Evolutionary conservation across 1,139 yeast species (phyloP), one percentile per base, ranked within the genome.

Genomic region (Eremothecium sinecaudum): DNA sequence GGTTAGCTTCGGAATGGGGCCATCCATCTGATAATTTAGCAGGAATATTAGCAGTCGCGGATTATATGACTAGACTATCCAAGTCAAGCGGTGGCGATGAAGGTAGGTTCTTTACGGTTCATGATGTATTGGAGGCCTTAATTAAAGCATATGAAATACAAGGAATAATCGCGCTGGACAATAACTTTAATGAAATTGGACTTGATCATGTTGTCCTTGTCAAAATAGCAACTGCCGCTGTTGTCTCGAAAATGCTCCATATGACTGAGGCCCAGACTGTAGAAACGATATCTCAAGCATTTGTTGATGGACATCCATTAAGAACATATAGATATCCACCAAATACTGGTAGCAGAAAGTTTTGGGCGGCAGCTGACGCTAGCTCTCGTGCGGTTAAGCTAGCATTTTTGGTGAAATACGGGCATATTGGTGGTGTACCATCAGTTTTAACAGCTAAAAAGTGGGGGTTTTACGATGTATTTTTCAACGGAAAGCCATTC

Each of bases 321-420:
- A 64, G 79, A 53, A 73, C 78, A 17, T 73, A 73, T 49, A 64
- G 79, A 46, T 78, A 73, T 48, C 74, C 77, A 6, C 78, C 79
- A 41, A 73, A 73, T 56, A 73, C 78, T 38, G 72, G 72, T 59
- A 67, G 75, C 8, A 64, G 78, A 50, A 73, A 73, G 58, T 71
- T 76, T 1, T 73, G 79, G 79, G 79, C 79, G 23, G 79, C 79
- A 10, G 79, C 78, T 41, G 78, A 73, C 45, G 78, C 78, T 9
- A 68, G 67, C 33, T 62, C 74, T n/a, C 62, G 77, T 41, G 79
- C 77, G 12, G 77, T 73, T 18, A 69, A 71, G 51, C 50, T 73
- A 41, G 75, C 68, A 9, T 63, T 67, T 37, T 59, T 67, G 40
- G 76, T 71, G 28, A 66, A 68, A 51, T 60, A 65, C 37, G 76